A percentile compares a stretch with the other conserved stretches of the same genome.
phyloP scores from a whole-genome alignment of 2,329 filamentous ascomycete species.

The Hypoxylon sp. region DNA sequence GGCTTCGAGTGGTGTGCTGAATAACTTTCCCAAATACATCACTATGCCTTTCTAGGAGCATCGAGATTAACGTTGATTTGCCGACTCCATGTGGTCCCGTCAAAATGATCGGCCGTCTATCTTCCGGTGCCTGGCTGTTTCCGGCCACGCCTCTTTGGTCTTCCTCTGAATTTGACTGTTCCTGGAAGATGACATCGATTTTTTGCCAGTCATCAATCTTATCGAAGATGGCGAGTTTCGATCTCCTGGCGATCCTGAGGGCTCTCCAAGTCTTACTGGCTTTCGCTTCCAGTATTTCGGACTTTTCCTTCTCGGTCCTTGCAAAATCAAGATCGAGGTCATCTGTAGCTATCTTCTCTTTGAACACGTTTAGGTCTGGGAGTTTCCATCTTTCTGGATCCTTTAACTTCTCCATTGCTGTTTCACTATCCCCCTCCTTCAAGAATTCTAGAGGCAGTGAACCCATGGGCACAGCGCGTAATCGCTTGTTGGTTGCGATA shows the following conservation, averaged over 20 bases:
- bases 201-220: conserved; percentile 88
- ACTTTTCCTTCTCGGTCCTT: conserved; percentile 70
- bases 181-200: conserved; percentile 69
- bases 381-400: conserved; percentile 73
- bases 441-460: conserved; percentile 85
- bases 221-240: conserved; percentile 83
- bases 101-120: conserved; percentile 72
- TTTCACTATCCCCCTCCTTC: conserved; percentile 71
- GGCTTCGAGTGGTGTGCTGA: conserved; percentile 67
- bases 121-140: conserved; percentile 56
- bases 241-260: conserved; percentile 81
- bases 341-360: conserved; percentile 79
- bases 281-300: conserved; percentile 75
- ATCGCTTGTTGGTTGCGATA: conserved; percentile 76
- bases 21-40: conserved; percentile 73
- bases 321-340: conserved; percentile 91
- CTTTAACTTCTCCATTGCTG: conserved; percentile 78
- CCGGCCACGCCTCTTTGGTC: conserved; percentile 53
- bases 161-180: conserved; percentile 53
- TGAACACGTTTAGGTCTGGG: conserved; percentile 78
- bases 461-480: conserved; percentile 77
- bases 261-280: conserved; percentile 93
- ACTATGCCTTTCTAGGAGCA: conserved; percentile 73
- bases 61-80: conserved; percentile 73
- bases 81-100: conserved; percentile 73